These are phyloP conservation scores for Phytophthora crassamura DNA, from an alignment of 352 stramenopile genomes.

Conservation along the genomic window DNA sequence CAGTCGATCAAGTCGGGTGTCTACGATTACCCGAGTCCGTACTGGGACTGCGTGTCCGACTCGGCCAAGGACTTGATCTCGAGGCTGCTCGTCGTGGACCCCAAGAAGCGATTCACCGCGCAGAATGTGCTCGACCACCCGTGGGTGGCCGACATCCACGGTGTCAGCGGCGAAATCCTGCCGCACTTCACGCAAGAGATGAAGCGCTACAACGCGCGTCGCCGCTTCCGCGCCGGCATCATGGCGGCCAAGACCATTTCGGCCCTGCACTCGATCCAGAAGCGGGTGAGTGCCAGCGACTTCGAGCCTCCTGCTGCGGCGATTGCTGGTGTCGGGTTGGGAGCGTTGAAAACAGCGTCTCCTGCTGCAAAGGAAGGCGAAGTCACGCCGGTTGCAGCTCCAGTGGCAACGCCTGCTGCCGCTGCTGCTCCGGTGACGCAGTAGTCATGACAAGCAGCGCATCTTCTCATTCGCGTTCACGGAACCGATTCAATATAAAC, in stretches of 20 bases:
- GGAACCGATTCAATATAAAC: slow-evolving; percentile 11
- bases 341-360: slow-evolving; percentile 9
- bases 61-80: slow-evolving; percentile 94
- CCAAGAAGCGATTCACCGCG: slow-evolving; percentile 90
- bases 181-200: slow-evolving; percentile 92
- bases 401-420: neutral
- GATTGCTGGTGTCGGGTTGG: slow-evolving; percentile 21
- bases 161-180: slow-evolving; percentile 77
- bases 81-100: slow-evolving; percentile 90
- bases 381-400: neutral
- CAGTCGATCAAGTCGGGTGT: slow-evolving; percentile 89
- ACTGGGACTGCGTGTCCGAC: slow-evolving; percentile 94
- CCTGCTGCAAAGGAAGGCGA: slow-evolving; percentile 13
- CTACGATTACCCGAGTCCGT: slow-evolving; percentile 93
- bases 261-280: slow-evolving; percentile 52
- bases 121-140: slow-evolving; percentile 83
- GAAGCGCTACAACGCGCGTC: slow-evolving; percentile 87
- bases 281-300: slow-evolving; percentile 47
- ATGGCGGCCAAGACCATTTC: slow-evolving; percentile 84
- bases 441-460: slow-evolving; percentile 9
- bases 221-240: slow-evolving; percentile 80
- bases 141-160: slow-evolving; percentile 85
- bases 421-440: slow-evolving; percentile 15
- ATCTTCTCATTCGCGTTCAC: neutral
- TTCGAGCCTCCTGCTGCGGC: slow-evolving; percentile 36